Conservation (phyloP, 208 protist species). For the Crithidia acanthocephali region DNA sequence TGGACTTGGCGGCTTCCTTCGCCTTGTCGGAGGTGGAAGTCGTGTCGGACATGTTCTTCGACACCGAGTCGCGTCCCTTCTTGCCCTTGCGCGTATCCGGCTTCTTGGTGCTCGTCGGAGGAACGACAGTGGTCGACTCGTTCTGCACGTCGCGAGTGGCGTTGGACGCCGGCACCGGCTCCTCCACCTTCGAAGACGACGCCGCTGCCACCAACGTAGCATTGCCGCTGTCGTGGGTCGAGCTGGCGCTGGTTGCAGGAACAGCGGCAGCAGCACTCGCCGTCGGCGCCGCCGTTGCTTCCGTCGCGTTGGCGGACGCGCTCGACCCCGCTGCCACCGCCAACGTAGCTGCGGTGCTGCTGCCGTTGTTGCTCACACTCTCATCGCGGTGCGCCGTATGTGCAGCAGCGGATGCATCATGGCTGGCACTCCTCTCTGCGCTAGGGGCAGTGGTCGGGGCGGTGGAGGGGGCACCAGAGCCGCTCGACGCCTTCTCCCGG, state of each 20-base stretch:
- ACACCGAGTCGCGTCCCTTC: neutral
- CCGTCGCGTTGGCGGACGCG: neutral
- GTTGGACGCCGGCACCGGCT: neutral
- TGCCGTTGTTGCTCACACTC: too few species aligned
- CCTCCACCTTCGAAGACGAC: neutral
- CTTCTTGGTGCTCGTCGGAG: constrained; percentile 14
- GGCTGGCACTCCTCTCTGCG: too few species aligned
- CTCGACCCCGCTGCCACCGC: neutral
- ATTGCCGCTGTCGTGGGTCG: neutral
- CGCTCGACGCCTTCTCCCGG: too few species aligned
- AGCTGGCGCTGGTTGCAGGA: neutral
- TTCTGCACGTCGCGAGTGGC: neutral
- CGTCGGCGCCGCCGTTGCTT: neutral
- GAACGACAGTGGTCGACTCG: too few species aligned
- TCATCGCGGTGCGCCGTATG: too few species aligned
- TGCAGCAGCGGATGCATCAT: too few species aligned
- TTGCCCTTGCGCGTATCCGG: constrained; percentile 8
- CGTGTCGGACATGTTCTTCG: constrained; percentile 5
- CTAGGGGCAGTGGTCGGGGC: too few species aligned
- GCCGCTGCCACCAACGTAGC: neutral
- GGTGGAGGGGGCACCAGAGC: too few species aligned
- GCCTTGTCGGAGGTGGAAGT: neutral
- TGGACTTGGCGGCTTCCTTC: neutral
- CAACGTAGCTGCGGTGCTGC: too few species aligned
- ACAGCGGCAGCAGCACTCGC: neutral